Conservation (phyloP, 768 basidiomycete species). For the Exsudoporus frostii region DNA sequence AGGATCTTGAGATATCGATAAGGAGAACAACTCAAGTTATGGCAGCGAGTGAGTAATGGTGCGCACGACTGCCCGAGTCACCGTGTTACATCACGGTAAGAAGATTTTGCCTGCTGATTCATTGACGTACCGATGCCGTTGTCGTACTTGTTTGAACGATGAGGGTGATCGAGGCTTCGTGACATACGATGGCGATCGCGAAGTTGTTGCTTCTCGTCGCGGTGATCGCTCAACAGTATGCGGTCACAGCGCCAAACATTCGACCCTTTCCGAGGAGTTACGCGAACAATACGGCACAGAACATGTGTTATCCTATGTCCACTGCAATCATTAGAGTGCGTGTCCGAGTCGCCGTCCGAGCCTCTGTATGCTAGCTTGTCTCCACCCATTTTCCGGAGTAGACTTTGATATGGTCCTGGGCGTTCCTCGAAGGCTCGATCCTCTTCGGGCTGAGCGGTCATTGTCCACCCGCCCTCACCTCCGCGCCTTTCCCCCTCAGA, state of each 20-base stretch:
- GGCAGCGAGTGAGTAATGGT: too few relatives aligned
- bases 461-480: not conserved
- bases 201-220: conserved; percentile 8
- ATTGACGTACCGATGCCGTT: too few relatives aligned
- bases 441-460: not conserved
- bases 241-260: conserved; percentile 13
- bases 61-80: too few relatives aligned
- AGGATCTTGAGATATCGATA: too few relatives aligned
- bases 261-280: conserved; percentile 9
- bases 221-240: not conserved
- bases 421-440: conserved; percentile 6
- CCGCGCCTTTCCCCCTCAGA: not conserved
- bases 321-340: not conserved
- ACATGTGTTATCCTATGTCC: not conserved
- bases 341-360: too few relatives aligned
- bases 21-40: too few relatives aligned
- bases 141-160: too few relatives aligned
- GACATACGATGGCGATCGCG: not conserved
- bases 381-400: too few relatives aligned
- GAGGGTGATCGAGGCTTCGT: not conserved
- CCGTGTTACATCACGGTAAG: too few relatives aligned
- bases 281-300: conserved; percentile 13
- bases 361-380: too few relatives aligned
- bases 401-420: conserved; percentile 1
- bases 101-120: too few relatives aligned